Base-by-base conservation (phyloP, 176 grass and related monocot species). In the Oropetium thomaeum region DNA sequence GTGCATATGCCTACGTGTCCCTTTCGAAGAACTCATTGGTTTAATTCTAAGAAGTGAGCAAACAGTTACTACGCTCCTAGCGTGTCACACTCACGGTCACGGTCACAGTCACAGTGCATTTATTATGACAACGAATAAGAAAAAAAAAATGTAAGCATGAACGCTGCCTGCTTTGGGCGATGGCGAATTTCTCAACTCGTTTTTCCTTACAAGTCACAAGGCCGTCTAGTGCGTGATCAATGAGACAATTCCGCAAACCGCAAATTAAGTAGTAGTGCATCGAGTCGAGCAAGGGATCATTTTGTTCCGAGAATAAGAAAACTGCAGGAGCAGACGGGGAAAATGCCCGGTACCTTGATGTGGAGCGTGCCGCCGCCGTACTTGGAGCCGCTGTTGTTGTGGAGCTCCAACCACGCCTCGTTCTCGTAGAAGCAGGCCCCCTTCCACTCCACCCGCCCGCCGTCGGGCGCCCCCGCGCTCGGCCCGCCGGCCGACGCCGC, bases 361-460 rank as follows among this genome's bases (percentile, higher is more conserved):
- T 86, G 90, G 60, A 92, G 53, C 6, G 86, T 92, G 35, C 83
- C 90, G 28, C 90, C 86, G 57, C 90, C 90, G 19, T 77, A 92
- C 59, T 35, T 64, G 45, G 90, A 81, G 29, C 82, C 69, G 78
- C 42, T 83, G 28, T 83, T 42, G 86, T 89, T 92, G 79, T 92
- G 86, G 76, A 89, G 74, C 43, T 37, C 71, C 10, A 89, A 47
- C 90, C 90, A 89, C 17, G 90, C 90, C 65, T 76, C 63, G 76
- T 81, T 92, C 75, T 92, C 58, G 90, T 92, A 86, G 79, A 92
- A 92, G 90, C 90, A 92, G 62, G 90, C 86, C 1, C 90, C 86
- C 45, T 86, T 83, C 90, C 86, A 92, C 30, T 20, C 51, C 35
- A 69, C 42, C 7, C 10, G 8, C 10, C 22, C 72, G n/a, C 27